These are phyloP conservation scores for Sindora glabra DNA, from an alignment of 306 rosid species.

Conservation along the genomic window DNA sequence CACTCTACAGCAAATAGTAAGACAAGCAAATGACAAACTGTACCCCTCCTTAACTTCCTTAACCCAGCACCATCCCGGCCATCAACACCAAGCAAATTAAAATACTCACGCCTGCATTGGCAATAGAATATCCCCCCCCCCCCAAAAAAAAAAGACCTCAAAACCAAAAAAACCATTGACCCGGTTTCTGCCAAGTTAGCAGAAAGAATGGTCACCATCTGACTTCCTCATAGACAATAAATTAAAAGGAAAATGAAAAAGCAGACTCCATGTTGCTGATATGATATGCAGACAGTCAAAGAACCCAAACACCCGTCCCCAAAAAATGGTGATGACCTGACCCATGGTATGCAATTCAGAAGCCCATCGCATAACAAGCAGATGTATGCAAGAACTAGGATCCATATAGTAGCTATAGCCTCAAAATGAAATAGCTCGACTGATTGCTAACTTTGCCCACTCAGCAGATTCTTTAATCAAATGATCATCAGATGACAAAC, in stretches of 20 bases:
- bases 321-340: conserved; percentile 76
- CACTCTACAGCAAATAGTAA: conserved; percentile 38
- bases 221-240: conserved; percentile 43
- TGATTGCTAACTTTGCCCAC: conserved; percentile 87
- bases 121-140: conserved; percentile 10
- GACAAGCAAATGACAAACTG: conserved; percentile 28
- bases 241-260: conserved; percentile 18
- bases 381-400: conserved; percentile 64
- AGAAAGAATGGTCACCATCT: conserved; percentile 48
- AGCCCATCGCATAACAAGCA: conserved; percentile 66
- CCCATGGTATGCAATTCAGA: conserved; percentile 75
- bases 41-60: conserved; percentile 20
- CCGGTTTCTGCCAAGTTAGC: conserved; percentile 63
- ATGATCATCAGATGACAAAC: conserved; percentile 76
- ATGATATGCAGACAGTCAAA: conserved; percentile 33
- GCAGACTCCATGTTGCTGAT: conserved; percentile 50
- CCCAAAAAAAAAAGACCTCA: too few relatives aligned
- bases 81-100: conserved; percentile 29
- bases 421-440: conserved; percentile 72
- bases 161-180: too few relatives aligned
- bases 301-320: conserved; percentile 47
- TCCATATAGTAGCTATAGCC: conserved; percentile 28
- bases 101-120: conserved; percentile 22
- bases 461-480: conserved; percentile 83
- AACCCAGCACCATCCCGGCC: conserved; percentile 28